Evolutionary conservation across 305 asterid genomes (phyloP).

Genomic region (Solanum aculeatissimum): DNA sequence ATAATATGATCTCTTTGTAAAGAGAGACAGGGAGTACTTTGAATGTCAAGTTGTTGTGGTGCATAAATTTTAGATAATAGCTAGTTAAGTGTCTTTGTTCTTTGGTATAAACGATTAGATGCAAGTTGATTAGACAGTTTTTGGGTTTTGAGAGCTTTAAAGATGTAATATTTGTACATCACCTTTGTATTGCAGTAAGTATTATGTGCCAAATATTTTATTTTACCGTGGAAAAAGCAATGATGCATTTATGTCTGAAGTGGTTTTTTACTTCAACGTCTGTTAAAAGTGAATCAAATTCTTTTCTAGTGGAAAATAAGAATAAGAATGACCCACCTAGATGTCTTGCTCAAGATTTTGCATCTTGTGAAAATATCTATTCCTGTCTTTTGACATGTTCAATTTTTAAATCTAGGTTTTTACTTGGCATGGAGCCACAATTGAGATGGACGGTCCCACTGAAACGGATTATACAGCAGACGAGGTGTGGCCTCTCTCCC

Average conservation of each 20-base stretch:
- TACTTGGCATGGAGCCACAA: constrained; percentile 93
- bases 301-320: neutral
- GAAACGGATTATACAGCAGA: constrained; percentile 96
- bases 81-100: neutral
- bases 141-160: neutral
- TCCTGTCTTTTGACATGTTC: constrained; percentile 3
- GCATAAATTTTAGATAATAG: neutral
- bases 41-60: neutral
- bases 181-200: neutral
- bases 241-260: neutral
- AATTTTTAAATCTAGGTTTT: constrained; percentile 42
- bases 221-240: neutral
- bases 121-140: neutral
- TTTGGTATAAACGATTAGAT: neutral
- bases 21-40: neutral
- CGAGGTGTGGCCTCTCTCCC: constrained; percentile 39
- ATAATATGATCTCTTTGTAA: neutral
- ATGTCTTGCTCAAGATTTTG: neutral
- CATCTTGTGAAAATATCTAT: neutral
- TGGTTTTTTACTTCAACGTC: neutral
- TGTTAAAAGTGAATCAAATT: neutral
- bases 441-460: constrained; percentile 80
- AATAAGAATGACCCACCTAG: neutral
- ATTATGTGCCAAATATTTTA: neutral
- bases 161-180: neutral